phyloP scores from a whole-genome alignment of 768 basidiomycete genomes.

The Serendipita vermifera region DNA sequence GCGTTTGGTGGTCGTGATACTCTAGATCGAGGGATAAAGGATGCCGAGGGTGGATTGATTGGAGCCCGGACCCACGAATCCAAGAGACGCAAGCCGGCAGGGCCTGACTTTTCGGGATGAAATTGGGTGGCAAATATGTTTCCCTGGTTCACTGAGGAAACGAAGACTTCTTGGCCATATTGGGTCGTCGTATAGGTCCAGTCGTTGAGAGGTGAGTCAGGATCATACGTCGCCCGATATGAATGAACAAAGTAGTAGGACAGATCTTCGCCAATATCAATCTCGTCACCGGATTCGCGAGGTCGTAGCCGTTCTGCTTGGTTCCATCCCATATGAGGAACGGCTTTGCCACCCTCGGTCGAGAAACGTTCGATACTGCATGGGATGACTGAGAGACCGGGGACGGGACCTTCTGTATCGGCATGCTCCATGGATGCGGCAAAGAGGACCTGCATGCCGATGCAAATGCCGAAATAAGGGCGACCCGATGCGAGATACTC shows the following conservation, averaged over 20 bases:
- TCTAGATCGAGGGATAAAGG: slow-evolving; percentile 26
- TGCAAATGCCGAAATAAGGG: slow-evolving; percentile 97
- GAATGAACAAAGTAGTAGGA: slow-evolving; percentile 98
- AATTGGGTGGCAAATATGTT: slow-evolving; percentile 92
- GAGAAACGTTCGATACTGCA: slow-evolving; percentile 59
- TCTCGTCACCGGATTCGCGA: slow-evolving; percentile 29
- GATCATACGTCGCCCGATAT: slow-evolving; percentile 67
- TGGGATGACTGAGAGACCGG: slow-evolving; percentile 81
- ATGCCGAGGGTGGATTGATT: slow-evolving; percentile 19
- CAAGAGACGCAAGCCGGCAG: slow-evolving; percentile 69
- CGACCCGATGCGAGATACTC: slow-evolving; percentile 74
- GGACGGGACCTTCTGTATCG: slow-evolving; percentile 19
- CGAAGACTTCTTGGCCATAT: slow-evolving; percentile 87
- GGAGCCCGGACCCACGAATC: slow-evolving; percentile 57
- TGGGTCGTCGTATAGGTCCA: slow-evolving; percentile 83
- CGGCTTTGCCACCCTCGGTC: slow-evolving; percentile 56
- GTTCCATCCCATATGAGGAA: slow-evolving; percentile 99
- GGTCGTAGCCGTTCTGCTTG: slow-evolving; percentile 41
- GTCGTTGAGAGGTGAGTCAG: slow-evolving; percentile 42
- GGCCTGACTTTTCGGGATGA: slow-evolving; percentile 95
- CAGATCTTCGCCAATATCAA: slow-evolving; percentile 35
- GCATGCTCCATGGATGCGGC: slow-evolving; percentile 70
- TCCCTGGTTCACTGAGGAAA: slow-evolving; percentile 66
- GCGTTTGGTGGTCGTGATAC: slow-evolving; percentile 29
- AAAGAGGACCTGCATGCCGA: slow-evolving; percentile 96